Conservation (phyloP, 768 basidiomycete species). For the Auriculariales sp. region DNA sequence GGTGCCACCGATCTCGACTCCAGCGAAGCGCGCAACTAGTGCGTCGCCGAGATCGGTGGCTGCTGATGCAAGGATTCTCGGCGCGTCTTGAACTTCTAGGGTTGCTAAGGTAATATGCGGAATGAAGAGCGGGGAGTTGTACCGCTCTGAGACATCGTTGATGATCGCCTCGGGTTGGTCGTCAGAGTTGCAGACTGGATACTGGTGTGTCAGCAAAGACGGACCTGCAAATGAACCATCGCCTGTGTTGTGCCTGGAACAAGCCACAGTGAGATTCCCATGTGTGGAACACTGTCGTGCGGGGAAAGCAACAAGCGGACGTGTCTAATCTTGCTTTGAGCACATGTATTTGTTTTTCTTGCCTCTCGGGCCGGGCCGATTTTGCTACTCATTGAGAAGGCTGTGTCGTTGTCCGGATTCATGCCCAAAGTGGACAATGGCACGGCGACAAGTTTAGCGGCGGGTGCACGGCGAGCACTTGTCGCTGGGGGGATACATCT, state of each 20-base stretch:
- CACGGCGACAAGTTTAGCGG: no score
- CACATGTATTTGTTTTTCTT: no score
- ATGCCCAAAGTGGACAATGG: no score
- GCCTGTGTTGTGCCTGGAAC: conserved; percentile 27
- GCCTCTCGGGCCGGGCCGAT: no score
- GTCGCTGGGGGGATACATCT: no score
- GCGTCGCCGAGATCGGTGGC: conserved; percentile 23
- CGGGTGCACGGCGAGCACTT: no score
- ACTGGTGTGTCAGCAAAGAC: no score
- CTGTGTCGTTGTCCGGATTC: no score
- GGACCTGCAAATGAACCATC: not conserved
- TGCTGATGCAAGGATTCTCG: conserved; percentile 18
- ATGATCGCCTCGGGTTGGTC: conserved; percentile 21
- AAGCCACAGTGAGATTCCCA: conserved; percentile 58
- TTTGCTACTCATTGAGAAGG: no score
- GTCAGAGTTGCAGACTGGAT: no score
- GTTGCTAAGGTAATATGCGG: conserved; percentile 60
- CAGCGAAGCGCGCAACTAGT: conserved; percentile 31
- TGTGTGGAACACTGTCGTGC: not conserved
- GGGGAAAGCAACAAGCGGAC: no score
- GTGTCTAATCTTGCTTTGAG: no score
- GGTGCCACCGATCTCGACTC: conserved; percentile 40
- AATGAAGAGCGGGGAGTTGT: conserved; percentile 38
- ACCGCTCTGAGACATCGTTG: not conserved
- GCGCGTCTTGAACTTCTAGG: conserved; percentile 19